Percentiles rank a stretch among this genome's conserved stretches.
Evolutionary conservation across 768 basidiomycete genomes (phyloP).

Genomic region (Collybiopsis confluens): DNA sequence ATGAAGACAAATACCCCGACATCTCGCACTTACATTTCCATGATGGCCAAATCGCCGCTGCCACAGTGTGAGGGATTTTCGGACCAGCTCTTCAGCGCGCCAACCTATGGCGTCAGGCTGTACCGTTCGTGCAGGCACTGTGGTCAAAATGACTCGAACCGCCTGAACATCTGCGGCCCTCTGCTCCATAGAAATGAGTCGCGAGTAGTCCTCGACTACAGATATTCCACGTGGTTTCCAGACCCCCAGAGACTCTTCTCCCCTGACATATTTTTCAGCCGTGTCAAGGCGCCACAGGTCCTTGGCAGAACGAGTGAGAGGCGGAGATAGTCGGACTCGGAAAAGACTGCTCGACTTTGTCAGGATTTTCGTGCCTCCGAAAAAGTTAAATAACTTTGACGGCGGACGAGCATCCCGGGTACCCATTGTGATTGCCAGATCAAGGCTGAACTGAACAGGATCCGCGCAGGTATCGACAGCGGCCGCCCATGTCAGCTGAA

Average conservation of each 20-base stretch:
- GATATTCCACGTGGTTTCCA: conserved; percentile 91
- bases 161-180: conserved; percentile 89
- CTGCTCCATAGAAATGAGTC: conserved; percentile 66
- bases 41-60: conserved; percentile 74
- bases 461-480: conserved; percentile 81
- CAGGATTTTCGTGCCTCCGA: conserved; percentile 73
- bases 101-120: conserved; percentile 55
- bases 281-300: conserved; percentile 96
- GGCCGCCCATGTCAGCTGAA: conserved; percentile 75
- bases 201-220: conserved; percentile 81
- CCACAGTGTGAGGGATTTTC: conserved; percentile 75
- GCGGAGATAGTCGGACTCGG: conserved; percentile 74
- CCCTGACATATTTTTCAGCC: conserved; percentile 89
- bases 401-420: conserved; percentile 84
- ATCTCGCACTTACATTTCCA: conserved; percentile 54
- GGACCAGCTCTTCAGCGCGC: conserved; percentile 62
- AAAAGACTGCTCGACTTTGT: conserved; percentile 83
- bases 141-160: conserved; percentile 69
- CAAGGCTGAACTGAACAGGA: conserved; percentile 85
- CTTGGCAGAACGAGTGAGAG: conserved; percentile 77
- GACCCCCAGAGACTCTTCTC: conserved; percentile 75
- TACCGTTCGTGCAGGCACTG: conserved; percentile 44
- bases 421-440: conserved; percentile 80
- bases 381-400: conserved; percentile 69
- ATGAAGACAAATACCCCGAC: neutral